phyloP scores from a whole-genome alignment of 2,329 filamentous ascomycete genomes.

The Penicillium brevicompactum region DNA sequence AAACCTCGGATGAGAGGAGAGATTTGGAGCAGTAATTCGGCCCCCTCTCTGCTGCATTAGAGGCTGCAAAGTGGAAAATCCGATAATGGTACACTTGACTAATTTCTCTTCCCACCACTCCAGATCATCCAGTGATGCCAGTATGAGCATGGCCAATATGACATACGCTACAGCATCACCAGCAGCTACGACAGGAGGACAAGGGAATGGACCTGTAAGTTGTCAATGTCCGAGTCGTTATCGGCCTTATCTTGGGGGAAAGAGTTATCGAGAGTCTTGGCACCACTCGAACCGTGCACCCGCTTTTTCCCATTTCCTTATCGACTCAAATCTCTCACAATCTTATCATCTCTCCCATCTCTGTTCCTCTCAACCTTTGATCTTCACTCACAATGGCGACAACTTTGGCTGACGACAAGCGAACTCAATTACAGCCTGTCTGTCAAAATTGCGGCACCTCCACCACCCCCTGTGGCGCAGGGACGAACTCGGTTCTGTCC shows the following conservation, averaged over 20 bases:
- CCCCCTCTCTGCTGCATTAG: conserved; percentile 13
- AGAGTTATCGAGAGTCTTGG: conserved; percentile 35
- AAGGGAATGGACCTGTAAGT: conserved; percentile 53
- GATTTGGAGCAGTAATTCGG: conserved; percentile 2
- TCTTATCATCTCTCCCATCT: conserved; percentile 43
- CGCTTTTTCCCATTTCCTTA: conserved; percentile 48
- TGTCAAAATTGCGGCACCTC: conserved; percentile 97
- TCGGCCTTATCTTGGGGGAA: conserved; percentile 26
- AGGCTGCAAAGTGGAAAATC: neutral
- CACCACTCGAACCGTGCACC: conserved; percentile 36
- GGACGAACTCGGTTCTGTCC: conserved; percentile 91
- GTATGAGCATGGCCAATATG: conserved; percentile 60
- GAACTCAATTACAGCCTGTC: conserved; percentile 77
- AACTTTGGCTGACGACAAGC: conserved; percentile 51
- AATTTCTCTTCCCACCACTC: conserved; percentile 20
- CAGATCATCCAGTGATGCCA: conserved; percentile 47
- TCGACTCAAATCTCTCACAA: conserved; percentile 48
- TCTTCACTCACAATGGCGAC: conserved; percentile 43
- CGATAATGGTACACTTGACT: conserved; percentile 20
- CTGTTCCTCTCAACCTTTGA: conserved; percentile 22
- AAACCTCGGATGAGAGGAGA: neutral
- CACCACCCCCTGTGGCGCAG: conserved; percentile 94
- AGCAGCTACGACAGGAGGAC: conserved; percentile 65
- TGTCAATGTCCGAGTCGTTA: conserved; percentile 22
- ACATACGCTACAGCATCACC: conserved; percentile 66